A percentile compares a stretch with the other conserved stretches of the same genome.
Evolutionary conservation across 163 green algal species (phyloP).

Genomic region (Picocystis sp.): DNA sequence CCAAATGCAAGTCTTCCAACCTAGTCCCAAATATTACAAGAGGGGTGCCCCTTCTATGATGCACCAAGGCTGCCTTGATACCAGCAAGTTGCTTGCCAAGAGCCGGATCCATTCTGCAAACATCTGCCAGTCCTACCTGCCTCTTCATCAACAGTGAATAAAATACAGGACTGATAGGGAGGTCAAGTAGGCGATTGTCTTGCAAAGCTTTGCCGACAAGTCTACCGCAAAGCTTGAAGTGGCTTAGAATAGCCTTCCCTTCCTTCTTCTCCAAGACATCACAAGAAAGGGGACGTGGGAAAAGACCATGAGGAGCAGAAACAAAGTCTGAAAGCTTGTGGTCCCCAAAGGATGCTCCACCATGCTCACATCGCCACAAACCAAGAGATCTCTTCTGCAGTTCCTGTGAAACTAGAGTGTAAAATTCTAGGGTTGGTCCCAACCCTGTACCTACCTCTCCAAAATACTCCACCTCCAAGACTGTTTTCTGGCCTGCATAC

Average conservation of each 20-base stretch:
- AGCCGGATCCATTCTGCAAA: conserved; percentile 47
- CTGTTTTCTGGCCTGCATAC: conserved; percentile 39
- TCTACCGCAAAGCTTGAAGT: conserved; percentile 61
- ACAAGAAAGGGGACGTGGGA: conserved; percentile 51
- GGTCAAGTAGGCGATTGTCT: conserved; percentile 77
- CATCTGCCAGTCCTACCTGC: conserved; percentile 59
- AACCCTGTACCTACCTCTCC: conserved; percentile 59
- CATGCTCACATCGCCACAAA: conserved; percentile 62
- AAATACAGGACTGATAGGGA: conserved; percentile 67
- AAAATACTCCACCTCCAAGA: conserved; percentile 38
- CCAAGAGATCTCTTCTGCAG: conserved; percentile 54
- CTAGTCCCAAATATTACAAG: not conserved
- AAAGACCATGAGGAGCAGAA: conserved; percentile 71
- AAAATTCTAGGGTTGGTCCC: conserved; percentile 93
- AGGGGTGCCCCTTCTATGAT: too few species aligned
- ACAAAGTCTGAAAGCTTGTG: conserved; percentile 35
- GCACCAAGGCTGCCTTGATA: too few species aligned
- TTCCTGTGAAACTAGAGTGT: conserved; percentile 84
- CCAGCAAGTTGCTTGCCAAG: conserved; percentile 24
- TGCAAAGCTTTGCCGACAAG: conserved; percentile 74
- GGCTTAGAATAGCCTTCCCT: conserved; percentile 26
- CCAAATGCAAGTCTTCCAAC: conserved; percentile 82
- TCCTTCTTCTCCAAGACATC: conserved; percentile 4
- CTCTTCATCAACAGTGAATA: conserved; percentile 37
- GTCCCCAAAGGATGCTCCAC: not conserved